A percentile compares a stretch with the other conserved stretches of the same genome.
Evolutionary conservation across 371 early-diverging fungal species (phyloP).

Genomic region (Mucor piriformis): DNA sequence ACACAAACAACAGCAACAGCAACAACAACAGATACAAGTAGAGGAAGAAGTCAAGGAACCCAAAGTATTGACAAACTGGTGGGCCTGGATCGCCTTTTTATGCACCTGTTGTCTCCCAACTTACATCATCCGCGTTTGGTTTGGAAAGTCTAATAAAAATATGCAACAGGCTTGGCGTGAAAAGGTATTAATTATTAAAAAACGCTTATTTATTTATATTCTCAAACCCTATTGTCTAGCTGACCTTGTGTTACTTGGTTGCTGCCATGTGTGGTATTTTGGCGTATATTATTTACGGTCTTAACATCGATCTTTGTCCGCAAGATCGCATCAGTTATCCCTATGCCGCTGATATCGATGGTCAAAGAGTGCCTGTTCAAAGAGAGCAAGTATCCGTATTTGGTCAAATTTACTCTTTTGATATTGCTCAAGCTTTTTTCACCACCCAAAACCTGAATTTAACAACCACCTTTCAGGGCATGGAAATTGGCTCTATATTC

Average conservation of each 20-base stretch:
- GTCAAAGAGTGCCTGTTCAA: conserved; percentile 28
- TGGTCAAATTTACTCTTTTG: conserved; percentile 47
- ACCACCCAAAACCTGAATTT: conserved; percentile 35
- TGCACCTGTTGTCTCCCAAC: conserved; percentile 58
- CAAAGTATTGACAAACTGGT: conserved; percentile 48
- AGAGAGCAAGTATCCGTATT: conserved; percentile 43
- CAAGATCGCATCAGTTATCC: conserved; percentile 23
- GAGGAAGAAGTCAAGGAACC: conserved; percentile 42
- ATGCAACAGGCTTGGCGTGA: conserved; percentile 74
- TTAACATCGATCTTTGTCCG: conserved; percentile 57
- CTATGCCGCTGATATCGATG: conserved; percentile 29
- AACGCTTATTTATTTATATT: not conserved
- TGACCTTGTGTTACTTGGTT: conserved; percentile 71
- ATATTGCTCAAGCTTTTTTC: conserved; percentile 38
- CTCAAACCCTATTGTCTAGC: conserved; percentile 27
- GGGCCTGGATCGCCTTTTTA: conserved; percentile 56
- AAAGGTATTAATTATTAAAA: conserved; percentile 44
- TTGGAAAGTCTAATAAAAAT: conserved; percentile 45
- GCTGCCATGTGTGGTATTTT: conserved; percentile 64
- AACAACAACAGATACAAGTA: not conserved
- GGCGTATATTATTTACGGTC: conserved; percentile 74
- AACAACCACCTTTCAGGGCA: conserved; percentile 44
- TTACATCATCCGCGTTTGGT: conserved; percentile 49
- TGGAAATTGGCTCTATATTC: conserved; percentile 54
- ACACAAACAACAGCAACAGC: conserved; percentile 1